Conservation (phyloP, 2,329 filamentous ascomycete genomes). For the Epicoccum sorghinum region DNA sequence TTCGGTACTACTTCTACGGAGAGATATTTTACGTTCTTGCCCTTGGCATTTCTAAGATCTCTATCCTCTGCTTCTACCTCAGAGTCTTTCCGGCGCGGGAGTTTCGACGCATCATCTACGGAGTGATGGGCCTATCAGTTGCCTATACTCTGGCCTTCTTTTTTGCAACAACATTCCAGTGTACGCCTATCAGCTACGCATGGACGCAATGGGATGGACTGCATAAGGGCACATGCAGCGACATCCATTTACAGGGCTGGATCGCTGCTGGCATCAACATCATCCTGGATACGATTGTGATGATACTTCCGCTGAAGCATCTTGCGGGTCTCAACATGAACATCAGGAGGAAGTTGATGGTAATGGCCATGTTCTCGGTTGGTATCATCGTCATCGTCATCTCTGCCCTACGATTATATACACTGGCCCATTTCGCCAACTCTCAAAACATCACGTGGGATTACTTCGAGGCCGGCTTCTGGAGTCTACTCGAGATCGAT, state of each 20-base stretch:
- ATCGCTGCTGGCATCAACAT: constrained; percentile 43
- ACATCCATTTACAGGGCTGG: constrained; percentile 43
- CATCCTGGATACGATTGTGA: constrained; percentile 31
- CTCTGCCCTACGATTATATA: constrained; percentile 42
- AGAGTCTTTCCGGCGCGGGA: constrained; percentile 40
- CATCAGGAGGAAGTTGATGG: constrained; percentile 41
- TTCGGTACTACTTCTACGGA: constrained; percentile 31
- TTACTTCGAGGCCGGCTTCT: constrained; percentile 48
- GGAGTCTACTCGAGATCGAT: constrained; percentile 48
- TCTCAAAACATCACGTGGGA: constrained; percentile 50
- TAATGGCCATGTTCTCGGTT: constrained; percentile 47
- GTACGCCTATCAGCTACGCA: constrained; percentile 55
- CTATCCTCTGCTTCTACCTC: constrained; percentile 44
- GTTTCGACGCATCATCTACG: constrained; percentile 34
- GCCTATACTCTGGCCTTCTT: constrained; percentile 52
- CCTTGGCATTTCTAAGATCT: constrained; percentile 41
- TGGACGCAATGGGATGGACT: constrained; percentile 50
- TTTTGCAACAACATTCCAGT: constrained; percentile 58
- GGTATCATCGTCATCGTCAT: constrained; percentile 35
- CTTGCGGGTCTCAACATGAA: constrained; percentile 39
- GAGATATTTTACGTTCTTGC: constrained; percentile 44
- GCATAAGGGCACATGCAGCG: constrained; percentile 37
- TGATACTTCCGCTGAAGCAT: constrained; percentile 42
- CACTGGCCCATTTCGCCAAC: constrained; percentile 50
- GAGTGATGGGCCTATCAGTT: constrained; percentile 32